Percentiles rank a stretch among this genome's conserved stretches.
Conservation (phyloP, 805 yeast genomes). For the Nakazawaea sp. region DNA sequence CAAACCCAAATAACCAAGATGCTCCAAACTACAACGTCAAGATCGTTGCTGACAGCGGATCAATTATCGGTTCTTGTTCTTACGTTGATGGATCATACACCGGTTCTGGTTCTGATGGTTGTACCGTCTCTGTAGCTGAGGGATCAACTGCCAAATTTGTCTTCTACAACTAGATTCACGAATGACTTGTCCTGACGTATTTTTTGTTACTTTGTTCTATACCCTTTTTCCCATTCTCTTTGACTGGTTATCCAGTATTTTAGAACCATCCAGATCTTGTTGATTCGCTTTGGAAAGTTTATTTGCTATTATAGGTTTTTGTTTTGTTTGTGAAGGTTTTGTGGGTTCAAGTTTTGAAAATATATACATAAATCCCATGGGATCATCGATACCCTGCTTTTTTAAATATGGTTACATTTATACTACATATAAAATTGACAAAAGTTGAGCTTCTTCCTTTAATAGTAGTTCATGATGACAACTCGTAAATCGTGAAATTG, state of each 20-base stretch:
- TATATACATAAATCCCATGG: no score
- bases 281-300: no score
- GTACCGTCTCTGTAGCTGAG: constrained; percentile 51
- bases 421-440: no score
- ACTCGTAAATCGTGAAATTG: no score
- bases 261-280: neutral
- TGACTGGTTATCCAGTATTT: no score
- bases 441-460: no score
- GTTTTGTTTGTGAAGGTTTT: no score
- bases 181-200: neutral
- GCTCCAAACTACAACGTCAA: constrained; percentile 52
- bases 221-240: neutral
- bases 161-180: constrained; percentile 20
- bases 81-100: constrained; percentile 35
- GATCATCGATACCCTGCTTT: no score
- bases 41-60: constrained; percentile 29
- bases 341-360: no score
- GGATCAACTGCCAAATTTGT: constrained; percentile 27
- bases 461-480: no score
- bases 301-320: no score
- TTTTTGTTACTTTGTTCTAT: neutral
- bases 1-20: constrained; percentile 82
- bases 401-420: no score
- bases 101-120: constrained; percentile 67
- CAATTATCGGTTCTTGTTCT: constrained; percentile 32